Evolutionary conservation across 1,284 basidiomycete genomes (phyloP).

Genomic region (Malassezia nana): DNA sequence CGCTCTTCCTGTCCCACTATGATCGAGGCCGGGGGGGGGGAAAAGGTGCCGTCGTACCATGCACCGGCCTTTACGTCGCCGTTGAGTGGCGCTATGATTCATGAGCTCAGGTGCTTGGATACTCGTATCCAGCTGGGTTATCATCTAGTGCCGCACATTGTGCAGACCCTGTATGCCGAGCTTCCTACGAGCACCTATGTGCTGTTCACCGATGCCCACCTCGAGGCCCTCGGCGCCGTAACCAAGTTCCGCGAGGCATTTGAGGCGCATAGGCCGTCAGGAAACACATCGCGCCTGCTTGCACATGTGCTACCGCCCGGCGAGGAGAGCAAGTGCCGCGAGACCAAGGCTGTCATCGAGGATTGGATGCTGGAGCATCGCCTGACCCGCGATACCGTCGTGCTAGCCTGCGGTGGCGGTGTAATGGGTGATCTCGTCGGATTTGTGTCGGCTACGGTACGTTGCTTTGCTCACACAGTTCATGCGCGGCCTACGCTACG

Average conservation of each 20-base stretch:
- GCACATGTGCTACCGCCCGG: conserved; percentile 74
- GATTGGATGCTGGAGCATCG: conserved; percentile 80
- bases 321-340: conserved; percentile 80
- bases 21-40: conserved; percentile 4
- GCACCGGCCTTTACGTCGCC: conserved; percentile 32
- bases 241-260: conserved; percentile 44
- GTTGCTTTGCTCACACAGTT: conserved; percentile 42
- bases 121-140: conserved; percentile 44
- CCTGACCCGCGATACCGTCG: conserved; percentile 85
- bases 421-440: conserved; percentile 90
- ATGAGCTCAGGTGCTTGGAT: conserved; percentile 38
- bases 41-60: conserved; percentile 44
- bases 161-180: conserved; percentile 59
- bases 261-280: conserved; percentile 42
- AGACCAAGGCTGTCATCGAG: conserved; percentile 85
- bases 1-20: not conserved
- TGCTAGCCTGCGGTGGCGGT: conserved; percentile 87
- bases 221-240: conserved; percentile 65
- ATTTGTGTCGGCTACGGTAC: conserved; percentile 91
- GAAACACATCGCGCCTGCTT: conserved; percentile 58
- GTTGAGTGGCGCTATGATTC: conserved; percentile 36
- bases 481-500: conserved; percentile 69
- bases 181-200: conserved; percentile 81
- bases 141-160: conserved; percentile 49
- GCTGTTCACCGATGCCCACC: conserved; percentile 81